These are phyloP conservation scores for Syzygium syzygioides DNA, from an alignment of 441 rosid species.

Conservation along the genomic window DNA sequence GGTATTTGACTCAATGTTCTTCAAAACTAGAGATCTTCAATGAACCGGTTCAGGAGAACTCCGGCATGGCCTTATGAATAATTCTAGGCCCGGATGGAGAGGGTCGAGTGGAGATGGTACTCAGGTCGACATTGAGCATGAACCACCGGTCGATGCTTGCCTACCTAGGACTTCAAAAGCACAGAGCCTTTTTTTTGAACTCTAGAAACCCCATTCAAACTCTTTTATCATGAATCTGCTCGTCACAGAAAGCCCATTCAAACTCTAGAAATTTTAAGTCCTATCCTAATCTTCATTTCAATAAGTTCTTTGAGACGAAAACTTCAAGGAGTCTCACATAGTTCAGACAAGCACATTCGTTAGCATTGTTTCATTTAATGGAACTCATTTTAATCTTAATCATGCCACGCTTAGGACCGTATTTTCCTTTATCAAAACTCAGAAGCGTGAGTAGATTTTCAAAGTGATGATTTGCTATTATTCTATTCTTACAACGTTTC, in stretches of 20 bases:
- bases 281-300: no score
- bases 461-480: no score
- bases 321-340: neutral
- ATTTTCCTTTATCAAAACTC: neutral
- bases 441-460: no score
- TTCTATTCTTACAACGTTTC: neutral
- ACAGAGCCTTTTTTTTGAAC: neutral
- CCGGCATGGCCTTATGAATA: rapidly evolving
- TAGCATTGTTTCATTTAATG: rapidly evolving
- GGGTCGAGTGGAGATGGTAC: rapidly evolving
- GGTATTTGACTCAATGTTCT: neutral
- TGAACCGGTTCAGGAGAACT: neutral
- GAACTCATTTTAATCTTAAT: neutral
- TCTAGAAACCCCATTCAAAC: no score
- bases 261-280: no score
- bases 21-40: neutral
- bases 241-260: no score
- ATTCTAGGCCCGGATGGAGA: rapidly evolving
- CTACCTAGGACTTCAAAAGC: neutral
- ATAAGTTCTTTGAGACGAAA: no score
- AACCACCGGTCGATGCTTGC: rapidly evolving
- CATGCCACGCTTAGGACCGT: neutral
- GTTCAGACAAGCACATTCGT: neutral
- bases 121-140: neutral
- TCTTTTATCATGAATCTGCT: no score